A percentile compares a stretch with the other conserved stretches of the same genome.
Evolutionary conservation across 2,329 filamentous ascomycete genomes (phyloP).

Genomic region (Colletotrichum orchidophilum): DNA sequence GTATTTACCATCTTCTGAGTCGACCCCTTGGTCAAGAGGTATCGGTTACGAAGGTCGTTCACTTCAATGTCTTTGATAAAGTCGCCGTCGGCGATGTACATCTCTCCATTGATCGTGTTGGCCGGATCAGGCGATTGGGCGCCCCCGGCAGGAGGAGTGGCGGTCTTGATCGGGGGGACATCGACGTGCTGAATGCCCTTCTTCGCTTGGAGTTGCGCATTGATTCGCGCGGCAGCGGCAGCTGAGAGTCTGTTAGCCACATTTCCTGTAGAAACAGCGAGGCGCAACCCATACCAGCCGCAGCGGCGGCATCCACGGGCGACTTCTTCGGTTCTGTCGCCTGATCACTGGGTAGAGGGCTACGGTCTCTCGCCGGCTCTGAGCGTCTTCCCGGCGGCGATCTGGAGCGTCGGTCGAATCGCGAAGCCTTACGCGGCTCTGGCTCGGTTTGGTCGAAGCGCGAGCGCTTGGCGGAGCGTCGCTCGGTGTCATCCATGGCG

Average conservation of each 20-base stretch:
- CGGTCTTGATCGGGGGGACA: slow-evolving; percentile 80
- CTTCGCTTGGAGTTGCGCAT: slow-evolving; percentile 83
- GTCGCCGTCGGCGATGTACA: slow-evolving; percentile 96
- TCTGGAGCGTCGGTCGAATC: slow-evolving; percentile 92
- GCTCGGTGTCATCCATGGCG: slow-evolving; percentile 78
- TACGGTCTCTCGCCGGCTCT: slow-evolving; percentile 81
- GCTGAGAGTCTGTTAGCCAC: slow-evolving; percentile 59
- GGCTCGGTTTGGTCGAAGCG: slow-evolving; percentile 94
- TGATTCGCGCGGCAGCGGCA: slow-evolving; percentile 89
- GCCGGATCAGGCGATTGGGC: slow-evolving; percentile 45
- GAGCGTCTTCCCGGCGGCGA: slow-evolving; percentile 76
- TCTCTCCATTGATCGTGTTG: slow-evolving; percentile 79
- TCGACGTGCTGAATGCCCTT: slow-evolving; percentile 92
- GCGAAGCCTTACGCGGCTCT: slow-evolving; percentile 77
- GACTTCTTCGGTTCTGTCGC: slow-evolving; percentile 56
- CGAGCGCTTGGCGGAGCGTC: slow-evolving; percentile 80
- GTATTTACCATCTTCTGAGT: slow-evolving; percentile 99
- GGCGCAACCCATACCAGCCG: slow-evolving; percentile 69
- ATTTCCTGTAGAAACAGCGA: not conserved
- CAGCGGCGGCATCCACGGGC: slow-evolving; percentile 75
- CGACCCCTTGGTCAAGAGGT: slow-evolving; percentile 94
- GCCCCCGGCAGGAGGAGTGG: slow-evolving; percentile 57
- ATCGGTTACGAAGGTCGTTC: slow-evolving; percentile 96
- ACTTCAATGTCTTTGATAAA: slow-evolving; percentile 99
- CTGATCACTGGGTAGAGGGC: slow-evolving; percentile 68